These are phyloP conservation scores for Botryotinia calthae DNA, from an alignment of 2,329 filamentous ascomycete genomes.

Conservation along the genomic window DNA sequence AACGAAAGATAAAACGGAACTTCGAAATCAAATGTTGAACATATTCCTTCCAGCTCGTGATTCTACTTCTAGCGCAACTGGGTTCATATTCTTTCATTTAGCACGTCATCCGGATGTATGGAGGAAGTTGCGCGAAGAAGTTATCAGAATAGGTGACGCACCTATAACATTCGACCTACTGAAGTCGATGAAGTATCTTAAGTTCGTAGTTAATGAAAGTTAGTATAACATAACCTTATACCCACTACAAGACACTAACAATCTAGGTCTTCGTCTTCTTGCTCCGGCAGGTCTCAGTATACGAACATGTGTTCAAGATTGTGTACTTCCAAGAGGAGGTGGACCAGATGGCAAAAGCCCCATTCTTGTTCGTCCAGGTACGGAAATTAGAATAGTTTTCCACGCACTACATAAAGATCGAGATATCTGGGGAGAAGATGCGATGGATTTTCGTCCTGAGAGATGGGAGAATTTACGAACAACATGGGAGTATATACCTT, in stretches of 20 bases:
- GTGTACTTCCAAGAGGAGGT: constrained; percentile 33
- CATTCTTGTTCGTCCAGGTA: constrained; percentile 31
- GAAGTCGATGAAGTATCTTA: constrained; percentile 52
- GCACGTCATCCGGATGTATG: constrained; percentile 33
- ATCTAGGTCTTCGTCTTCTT: not conserved
- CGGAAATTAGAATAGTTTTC: constrained; percentile 18
- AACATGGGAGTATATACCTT: constrained; percentile 23
- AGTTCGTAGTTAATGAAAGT: constrained; percentile 57
- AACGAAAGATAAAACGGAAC: constrained; percentile 42
- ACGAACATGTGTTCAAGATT: not conserved
- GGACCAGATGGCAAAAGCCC: constrained; percentile 32
- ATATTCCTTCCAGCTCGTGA: constrained; percentile 44
- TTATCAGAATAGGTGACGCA: constrained; percentile 35
- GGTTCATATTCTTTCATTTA: constrained; percentile 35
- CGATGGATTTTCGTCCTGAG: constrained; percentile 42
- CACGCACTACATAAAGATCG: constrained; percentile 40
- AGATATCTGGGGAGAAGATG: constrained; percentile 41
- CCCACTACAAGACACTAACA: not conserved
- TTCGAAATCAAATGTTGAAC: constrained; percentile 38
- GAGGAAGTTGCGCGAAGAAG: constrained; percentile 33
- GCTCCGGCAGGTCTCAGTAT: not conserved
- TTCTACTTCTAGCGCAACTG: constrained; percentile 41
- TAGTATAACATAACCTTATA: constrained; percentile 27
- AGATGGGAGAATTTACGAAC: constrained; percentile 41
- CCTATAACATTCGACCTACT: constrained; percentile 48